Evolutionary conservation across 495 filamentous ascomycete genomes (phyloP), one percentile per base, ranked within the genome.

Genomic region (Penicillium parvum): DNA sequence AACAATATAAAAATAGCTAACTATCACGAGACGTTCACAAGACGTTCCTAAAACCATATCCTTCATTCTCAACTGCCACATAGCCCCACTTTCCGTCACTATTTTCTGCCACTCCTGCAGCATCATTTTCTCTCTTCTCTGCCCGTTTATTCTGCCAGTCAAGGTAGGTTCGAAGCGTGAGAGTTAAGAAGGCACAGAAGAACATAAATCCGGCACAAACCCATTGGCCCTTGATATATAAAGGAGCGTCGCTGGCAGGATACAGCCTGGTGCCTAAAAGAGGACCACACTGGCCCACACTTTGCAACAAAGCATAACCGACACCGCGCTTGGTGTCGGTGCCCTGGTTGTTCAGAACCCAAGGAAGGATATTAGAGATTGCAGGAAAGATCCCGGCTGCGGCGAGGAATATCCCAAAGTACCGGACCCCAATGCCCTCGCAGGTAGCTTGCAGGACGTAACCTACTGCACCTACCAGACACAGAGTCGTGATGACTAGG

Each of bases 391-490:
- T 71, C 1, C 83, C 81, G 1, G 71, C 76, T 0, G 80, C 77
- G 4, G 81, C 78, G n/a, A 85, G 62, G 54, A 79, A 85, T 3
- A 83, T 64, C 4, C 73, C 78, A 7, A 76, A 61, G 50, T 86
- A 86, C 17, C 79, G 69, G 25, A 71, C 61, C 3, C 59, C 76
- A 0, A 77, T 71, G 16, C 61, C 60, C 7, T 67, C 62, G 3
- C 75, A 54, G 3, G 80, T 77, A 2, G 86, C 70, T 7, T 87
- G 60, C 17, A 85, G 56, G n/a, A n/a, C n/a, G 52, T 90, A 91
- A 1, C 86, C 86, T 8, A 79, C 55, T n/a, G 71, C 75, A 3
- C 73, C 83, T 4, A 85, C 48, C 3, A 71, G 39, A 0, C 79
- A 78, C 8, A 82, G 73, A 4, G 68, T 46, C 4, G 79, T 71